Percentiles rank a stretch among this genome's conserved stretches.
These are phyloP conservation scores for Plasmodium sp. DNA, from an alignment of 169 alveolate species.

Conservation along the genomic window DNA sequence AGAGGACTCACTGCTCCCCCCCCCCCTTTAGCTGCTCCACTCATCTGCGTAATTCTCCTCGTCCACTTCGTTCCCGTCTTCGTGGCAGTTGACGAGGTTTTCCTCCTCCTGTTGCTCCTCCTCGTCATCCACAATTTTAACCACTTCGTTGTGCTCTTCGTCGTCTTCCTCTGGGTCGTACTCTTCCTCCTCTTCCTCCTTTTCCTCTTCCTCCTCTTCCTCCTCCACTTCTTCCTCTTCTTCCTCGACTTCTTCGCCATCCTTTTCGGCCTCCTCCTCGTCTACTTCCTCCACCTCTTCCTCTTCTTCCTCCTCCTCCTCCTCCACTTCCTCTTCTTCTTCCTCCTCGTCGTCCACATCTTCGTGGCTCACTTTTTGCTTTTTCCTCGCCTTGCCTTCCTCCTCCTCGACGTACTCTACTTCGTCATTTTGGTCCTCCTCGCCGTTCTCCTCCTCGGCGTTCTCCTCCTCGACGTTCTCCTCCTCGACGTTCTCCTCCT, in stretches of 20 bases:
- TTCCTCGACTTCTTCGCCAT: background rate
- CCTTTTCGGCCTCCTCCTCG: conserved; percentile 13
- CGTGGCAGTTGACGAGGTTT: background rate
- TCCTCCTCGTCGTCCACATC: conserved; percentile 24
- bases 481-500: background rate
- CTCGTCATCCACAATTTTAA: background rate
- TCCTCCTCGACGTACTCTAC: background rate
- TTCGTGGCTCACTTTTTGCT: background rate
- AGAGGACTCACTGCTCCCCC: background rate
- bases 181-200: background rate
- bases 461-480: background rate
- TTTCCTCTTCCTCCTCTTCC: background rate
- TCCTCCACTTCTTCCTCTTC: background rate
- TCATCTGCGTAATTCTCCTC: background rate
- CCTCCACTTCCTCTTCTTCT: conserved; percentile 3
- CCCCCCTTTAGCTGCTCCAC: background rate
- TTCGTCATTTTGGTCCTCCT: too few relatives aligned
- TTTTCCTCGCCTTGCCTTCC: background rate
- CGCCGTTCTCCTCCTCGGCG: background rate
- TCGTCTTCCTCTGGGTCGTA: background rate
- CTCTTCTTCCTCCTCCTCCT: background rate
- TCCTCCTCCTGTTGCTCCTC: background rate
- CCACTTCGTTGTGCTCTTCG: background rate
- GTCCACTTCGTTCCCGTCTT: background rate
- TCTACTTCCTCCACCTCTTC: background rate